Evolutionary conservation across 352 stramenopile genomes (phyloP), one percentile per base, ranked within the genome.

Genomic region (Globisporangium parvum): DNA sequence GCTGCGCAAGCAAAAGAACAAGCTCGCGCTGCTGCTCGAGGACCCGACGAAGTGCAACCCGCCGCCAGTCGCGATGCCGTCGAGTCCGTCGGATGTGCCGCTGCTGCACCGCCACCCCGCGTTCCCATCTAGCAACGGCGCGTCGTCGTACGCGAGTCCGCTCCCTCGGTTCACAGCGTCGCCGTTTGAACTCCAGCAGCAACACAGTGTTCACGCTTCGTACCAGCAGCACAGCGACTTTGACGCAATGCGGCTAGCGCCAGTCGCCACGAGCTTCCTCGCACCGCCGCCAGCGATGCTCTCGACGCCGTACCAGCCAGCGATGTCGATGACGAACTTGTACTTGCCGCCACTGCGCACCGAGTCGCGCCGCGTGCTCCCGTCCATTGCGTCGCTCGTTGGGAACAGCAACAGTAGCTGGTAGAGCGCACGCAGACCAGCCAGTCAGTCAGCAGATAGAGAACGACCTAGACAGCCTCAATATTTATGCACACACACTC

Each of bases 1-100:
- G 46, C 67, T 91, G 42, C 64, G 75, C 42, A 91, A 88, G 67
- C 80, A 91, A 57, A 80, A 82, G 53, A 77, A 70, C 58, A 91
- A 91, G 63, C 68, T 91, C n/a, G 61, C 75, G 11, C 67, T 73
- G 20, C 57, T 91, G 46, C 65, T 91, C 20, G 68, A 81, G 47
- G 70, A 91, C 41, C 78, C 80, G 31, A 91, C 78, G 24, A 69
- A 70, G 23, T 73, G 61, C 62, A 87, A 73, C 54, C 57, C 70
- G 14, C 26, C 73, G 21, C 42, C 47, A 14, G 35, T n/a, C 21
- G 48, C 33, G 39, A 21, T 53, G 10, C 55, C 66, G 17, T 53
- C 57, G 1, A 11, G 9, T 14, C 15, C 23, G 11, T 17, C 24
- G 10, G 15, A 12, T 6, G 55, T 5, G 11, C 17, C 48, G 49